Percentiles rank a stretch among this genome's conserved stretches.
phyloP scores from a whole-genome alignment of 2,329 filamentous ascomycete species.

The Diatrype stigma region DNA sequence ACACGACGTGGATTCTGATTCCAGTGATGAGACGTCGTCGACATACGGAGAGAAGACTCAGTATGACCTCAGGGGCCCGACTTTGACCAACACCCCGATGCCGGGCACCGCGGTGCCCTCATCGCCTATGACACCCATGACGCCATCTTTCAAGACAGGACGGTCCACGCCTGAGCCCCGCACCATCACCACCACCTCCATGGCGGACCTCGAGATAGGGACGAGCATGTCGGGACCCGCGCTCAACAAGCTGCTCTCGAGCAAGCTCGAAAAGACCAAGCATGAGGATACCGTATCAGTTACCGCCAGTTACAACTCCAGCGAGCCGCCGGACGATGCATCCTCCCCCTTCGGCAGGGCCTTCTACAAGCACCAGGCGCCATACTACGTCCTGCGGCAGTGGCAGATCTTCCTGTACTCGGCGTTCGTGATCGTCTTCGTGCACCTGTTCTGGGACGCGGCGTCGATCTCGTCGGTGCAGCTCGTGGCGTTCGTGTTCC shows the following conservation, averaged over 20 bases:
- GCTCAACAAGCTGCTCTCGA: neutral
- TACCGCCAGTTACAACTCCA: constrained; percentile 22
- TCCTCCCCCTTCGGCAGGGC: constrained; percentile 47
- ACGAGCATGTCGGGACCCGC: neutral
- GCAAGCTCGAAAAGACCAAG: neutral
- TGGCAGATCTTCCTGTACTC: constrained; percentile 48
- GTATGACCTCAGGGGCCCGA: constrained; percentile 1
- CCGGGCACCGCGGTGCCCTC: neutral
- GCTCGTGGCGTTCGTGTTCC: constrained; percentile 24
- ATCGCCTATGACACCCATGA: neutral
- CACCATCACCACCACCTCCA: neutral
- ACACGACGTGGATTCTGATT: neutral
- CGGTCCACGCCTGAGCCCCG: neutral
- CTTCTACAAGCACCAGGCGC: constrained; percentile 47
- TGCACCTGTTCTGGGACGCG: constrained; percentile 48
- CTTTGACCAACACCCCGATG: neutral
- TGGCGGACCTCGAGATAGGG: neutral
- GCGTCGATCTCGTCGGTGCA: constrained; percentile 45
- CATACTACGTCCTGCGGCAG: constrained; percentile 46
- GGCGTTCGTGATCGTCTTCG: constrained; percentile 39
- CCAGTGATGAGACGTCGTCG: neutral
- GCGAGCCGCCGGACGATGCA: neutral
- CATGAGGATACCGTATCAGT: constrained; percentile 4
- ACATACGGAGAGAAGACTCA: neutral
- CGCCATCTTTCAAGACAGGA: neutral